phyloP scores from a whole-genome alignment of 345 rosid species.

The Cardamine occulta region DNA sequence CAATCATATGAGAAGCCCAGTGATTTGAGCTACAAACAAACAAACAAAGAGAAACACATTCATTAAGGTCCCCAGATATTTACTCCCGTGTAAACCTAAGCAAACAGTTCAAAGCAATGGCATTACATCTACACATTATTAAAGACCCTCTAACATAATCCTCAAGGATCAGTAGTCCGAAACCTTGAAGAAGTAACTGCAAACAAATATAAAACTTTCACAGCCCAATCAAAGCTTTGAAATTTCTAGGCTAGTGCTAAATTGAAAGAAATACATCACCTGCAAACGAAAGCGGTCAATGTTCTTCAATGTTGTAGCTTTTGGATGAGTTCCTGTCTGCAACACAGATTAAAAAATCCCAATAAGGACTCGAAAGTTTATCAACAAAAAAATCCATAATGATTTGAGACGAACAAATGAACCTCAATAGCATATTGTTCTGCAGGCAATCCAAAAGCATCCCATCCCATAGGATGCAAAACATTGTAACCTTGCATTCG shows the following conservation, averaged over 20 bases:
- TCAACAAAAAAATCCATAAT: slow-evolving; percentile 1
- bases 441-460: slow-evolving; percentile 98
- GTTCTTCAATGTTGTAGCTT: slow-evolving; percentile 82
- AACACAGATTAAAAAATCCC: slow-evolving; percentile 13
- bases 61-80: background rate
- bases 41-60: slow-evolving; percentile 32
- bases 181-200: background rate
- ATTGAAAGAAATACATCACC: slow-evolving; percentile 48
- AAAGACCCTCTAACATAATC: background rate
- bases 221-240: background rate
- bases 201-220: background rate
- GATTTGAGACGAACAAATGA: slow-evolving; percentile 5
- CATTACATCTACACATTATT: background rate
- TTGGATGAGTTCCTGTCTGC: slow-evolving; percentile 97
- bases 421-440: slow-evolving; percentile 98
- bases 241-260: background rate
- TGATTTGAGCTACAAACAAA: slow-evolving; percentile 78
- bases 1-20: slow-evolving; percentile 94
- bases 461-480: slow-evolving; percentile 98
- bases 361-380: slow-evolving; percentile 5
- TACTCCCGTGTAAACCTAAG: background rate
- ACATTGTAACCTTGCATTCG: slow-evolving; percentile 97
- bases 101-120: slow-evolving; percentile 1
- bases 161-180: background rate
- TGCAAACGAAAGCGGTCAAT: slow-evolving; percentile 79